Evolutionary conservation across 2,329 filamentous ascomycete genomes (phyloP), one percentile per base, ranked within the genome.

Genomic region (Nannizziopsis barbatae): DNA sequence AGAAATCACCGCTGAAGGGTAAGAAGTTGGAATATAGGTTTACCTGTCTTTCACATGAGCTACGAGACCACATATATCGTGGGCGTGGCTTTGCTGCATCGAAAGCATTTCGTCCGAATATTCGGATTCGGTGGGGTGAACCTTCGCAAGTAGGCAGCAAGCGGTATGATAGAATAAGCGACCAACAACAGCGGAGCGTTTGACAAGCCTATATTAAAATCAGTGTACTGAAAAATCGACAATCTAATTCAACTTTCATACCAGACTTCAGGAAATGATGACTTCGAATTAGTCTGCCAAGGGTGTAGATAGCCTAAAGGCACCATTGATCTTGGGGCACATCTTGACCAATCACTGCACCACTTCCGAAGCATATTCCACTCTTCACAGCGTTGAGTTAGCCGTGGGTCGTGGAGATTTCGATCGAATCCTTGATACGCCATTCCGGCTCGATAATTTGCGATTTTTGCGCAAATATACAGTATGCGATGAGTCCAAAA

Each of bases 151-250:
- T 31, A 95, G 69, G 54, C 85, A 83, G 67, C 90, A 83, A 17
- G 85, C 81, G 0, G 86, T 92, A 61, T 95, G 89, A 61, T 93
- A 95, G 63, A 95, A 88, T 7, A 95, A 73, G 41, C 86, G 79
- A 3, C 85, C 86, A 20, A 94, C 77, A 30, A 92, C 81, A 2
- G 86, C 85, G 2, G 85, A 77, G 49, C 85, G 78, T 65, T 92
- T 92, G 58, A 90, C 80, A 45, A 94, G 73, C 86, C 82, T 86
- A 44, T 8, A 42, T 42, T 11, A 12, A 42, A 18, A 5, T 42
- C 15, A 47, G 49, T 32, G 53, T n/a, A 50, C 37, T 47, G 30
- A 44, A 15, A 20, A 45, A 47, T 10, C 14, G 30, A 30, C 36
- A 39, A 30, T n/a, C n/a, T 17, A n/a, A 38, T 27, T 17, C 22